phyloP scores from a whole-genome alignment of 192 early-diverging fungal genomes.

The Allomyces arbusculus region DNA sequence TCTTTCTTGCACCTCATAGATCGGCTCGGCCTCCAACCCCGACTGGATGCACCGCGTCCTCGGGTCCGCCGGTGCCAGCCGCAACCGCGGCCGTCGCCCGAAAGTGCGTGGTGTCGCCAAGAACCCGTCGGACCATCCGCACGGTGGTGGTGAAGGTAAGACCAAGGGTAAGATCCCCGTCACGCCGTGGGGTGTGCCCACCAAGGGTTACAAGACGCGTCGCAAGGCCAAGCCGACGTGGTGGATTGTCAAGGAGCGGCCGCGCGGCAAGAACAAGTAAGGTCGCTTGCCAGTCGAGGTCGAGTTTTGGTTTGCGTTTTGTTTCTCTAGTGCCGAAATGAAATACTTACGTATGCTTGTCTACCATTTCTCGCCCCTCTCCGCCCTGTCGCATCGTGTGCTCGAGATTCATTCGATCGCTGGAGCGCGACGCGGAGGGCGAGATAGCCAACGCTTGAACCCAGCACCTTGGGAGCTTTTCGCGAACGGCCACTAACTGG shows the following conservation, averaged over 20 bases:
- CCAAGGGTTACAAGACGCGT: conserved; percentile 82
- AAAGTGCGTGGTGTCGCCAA: conserved; percentile 88
- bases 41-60: conserved; percentile 69
- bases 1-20: conserved; percentile 4
- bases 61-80: conserved; percentile 72
- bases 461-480: no score
- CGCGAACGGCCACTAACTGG: no score
- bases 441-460: no score
- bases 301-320: no score
- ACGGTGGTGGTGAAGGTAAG: conserved; percentile 89
- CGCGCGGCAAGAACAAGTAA: conserved; percentile 2
- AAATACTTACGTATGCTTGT: no score
- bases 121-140: conserved; percentile 87
- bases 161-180: conserved; percentile 72
- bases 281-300: no score
- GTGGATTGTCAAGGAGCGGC: conserved; percentile 39
- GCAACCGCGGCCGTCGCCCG: conserved; percentile 72
- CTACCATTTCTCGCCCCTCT: no score
- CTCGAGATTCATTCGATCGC: no score
- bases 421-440: no score
- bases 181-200: conserved; percentile 75
- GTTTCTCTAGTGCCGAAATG: no score
- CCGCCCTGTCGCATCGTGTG: no score
- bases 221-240: conserved; percentile 33
- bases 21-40: conserved; percentile 74